These are phyloP conservation scores for Aspergillus latus DNA, from an alignment of 2,329 filamentous ascomycete species.

Conservation along the genomic window DNA sequence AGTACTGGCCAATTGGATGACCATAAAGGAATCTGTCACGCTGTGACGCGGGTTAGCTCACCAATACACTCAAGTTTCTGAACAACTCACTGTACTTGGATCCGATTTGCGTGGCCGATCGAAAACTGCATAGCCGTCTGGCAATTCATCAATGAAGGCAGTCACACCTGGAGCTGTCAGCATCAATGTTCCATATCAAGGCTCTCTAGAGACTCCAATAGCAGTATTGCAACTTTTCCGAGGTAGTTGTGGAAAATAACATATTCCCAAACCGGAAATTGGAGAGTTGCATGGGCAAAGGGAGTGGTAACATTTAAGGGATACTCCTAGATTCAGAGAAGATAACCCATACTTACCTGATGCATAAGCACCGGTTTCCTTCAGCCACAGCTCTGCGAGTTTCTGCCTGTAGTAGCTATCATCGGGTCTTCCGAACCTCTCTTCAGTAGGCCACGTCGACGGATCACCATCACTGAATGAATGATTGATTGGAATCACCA, in stretches of 20 bases:
- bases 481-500: slow-evolving; percentile 36
- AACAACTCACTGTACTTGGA: slow-evolving; percentile 32
- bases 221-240: neutral
- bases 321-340: neutral
- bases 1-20: slow-evolving; percentile 52
- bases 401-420: slow-evolving; percentile 50
- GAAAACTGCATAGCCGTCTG: slow-evolving; percentile 55
- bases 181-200: neutral
- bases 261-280: neutral
- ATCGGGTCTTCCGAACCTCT: slow-evolving; percentile 37
- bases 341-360: slow-evolving; percentile 30
- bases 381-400: slow-evolving; percentile 51
- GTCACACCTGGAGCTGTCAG: slow-evolving; percentile 34
- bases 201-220: slow-evolving; percentile 1
- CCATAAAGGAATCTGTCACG: slow-evolving; percentile 59
- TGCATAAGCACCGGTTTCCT: slow-evolving; percentile 40
- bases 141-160: slow-evolving; percentile 55
- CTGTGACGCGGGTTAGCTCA: slow-evolving; percentile 27
- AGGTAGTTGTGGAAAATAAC: neutral
- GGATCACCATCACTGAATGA: slow-evolving; percentile 41
- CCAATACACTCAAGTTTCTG: neutral
- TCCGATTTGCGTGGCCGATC: slow-evolving; percentile 48
- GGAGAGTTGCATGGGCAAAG: neutral
- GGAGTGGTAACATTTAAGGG: neutral
- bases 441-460: slow-evolving; percentile 37